Conservation (phyloP, 2,329 filamentous ascomycete genomes). For the Exophiala aquamarina region DNA sequence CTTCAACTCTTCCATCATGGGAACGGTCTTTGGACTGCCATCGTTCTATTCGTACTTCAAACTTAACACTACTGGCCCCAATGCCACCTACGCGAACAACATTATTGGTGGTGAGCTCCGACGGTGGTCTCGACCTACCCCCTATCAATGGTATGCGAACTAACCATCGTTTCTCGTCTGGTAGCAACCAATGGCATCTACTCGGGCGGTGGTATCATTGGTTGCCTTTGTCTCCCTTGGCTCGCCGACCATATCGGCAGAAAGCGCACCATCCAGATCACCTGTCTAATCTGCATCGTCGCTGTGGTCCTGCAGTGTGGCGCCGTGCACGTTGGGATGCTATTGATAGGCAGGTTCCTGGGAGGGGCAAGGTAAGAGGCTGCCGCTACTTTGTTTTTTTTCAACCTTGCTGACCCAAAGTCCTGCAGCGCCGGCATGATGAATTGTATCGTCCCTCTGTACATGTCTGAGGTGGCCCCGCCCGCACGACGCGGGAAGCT, state of each 20-base stretch:
- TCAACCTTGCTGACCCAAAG: too few relatives aligned
- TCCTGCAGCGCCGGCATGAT: not conserved
- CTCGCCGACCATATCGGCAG: conserved; percentile 38
- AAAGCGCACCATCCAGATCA: conserved; percentile 38
- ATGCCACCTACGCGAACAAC: not conserved
- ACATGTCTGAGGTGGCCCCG: conserved; percentile 3
- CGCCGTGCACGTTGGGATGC: conserved; percentile 35
- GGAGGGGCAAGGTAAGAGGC: conserved; percentile 2
- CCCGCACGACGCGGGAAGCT: conserved; percentile 36
- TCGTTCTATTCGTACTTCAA: too few relatives aligned
- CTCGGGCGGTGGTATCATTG: conserved; percentile 41
- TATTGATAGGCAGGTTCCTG: conserved; percentile 21
- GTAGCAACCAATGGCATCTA: conserved; percentile 47
- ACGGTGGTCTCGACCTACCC: too few relatives aligned
- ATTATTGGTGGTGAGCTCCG: not conserved
- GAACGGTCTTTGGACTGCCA: too few relatives aligned
- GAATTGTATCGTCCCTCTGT: conserved; percentile 4
- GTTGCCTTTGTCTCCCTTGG: conserved; percentile 40
- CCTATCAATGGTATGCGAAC: too few relatives aligned
- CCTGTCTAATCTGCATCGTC: conserved; percentile 25
- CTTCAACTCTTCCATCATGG: too few relatives aligned
- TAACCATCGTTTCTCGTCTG: too few relatives aligned
- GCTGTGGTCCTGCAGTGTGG: conserved; percentile 39
- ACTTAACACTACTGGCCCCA: conserved; percentile 28
- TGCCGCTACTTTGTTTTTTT: too few relatives aligned